A percentile compares a stretch with the other conserved stretches of the same genome.
Conservation (phyloP, 305 asterid genomes). For the Ruellia speciosa region DNA sequence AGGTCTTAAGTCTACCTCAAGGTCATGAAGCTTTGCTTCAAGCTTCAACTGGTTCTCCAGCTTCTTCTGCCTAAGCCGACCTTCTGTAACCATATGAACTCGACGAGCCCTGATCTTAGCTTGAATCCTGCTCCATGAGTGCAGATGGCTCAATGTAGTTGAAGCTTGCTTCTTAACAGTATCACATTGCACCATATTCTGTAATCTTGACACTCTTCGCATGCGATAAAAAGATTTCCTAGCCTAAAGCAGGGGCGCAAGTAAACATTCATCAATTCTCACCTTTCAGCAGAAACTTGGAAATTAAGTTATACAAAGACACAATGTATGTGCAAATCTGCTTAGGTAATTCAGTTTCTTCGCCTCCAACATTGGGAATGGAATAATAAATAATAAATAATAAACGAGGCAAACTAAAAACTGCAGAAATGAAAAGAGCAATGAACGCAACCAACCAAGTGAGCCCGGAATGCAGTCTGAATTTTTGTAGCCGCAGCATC, state of each 20-base stretch:
- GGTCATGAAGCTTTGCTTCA: constrained; percentile 73
- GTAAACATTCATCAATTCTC: background rate
- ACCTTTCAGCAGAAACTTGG: background rate
- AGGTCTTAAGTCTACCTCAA: constrained; percentile 46
- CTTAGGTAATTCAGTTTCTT: no score
- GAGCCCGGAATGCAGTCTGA: constrained; percentile 74
- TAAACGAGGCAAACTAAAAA: background rate
- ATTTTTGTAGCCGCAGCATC: constrained; percentile 71
- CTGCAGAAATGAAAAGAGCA: background rate
- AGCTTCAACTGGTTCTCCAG: constrained; percentile 75
- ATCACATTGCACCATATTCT: constrained; percentile 42
- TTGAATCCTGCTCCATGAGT: constrained; percentile 71
- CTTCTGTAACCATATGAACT: constrained; percentile 64
- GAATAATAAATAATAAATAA: no score
- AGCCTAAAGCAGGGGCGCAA: constrained; percentile 44
- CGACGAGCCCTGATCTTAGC: constrained; percentile 63
- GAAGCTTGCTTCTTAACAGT: constrained; percentile 70
- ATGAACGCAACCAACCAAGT: constrained; percentile 36
- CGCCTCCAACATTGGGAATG: background rate
- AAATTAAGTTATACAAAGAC: no score
- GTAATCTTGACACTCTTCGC: constrained; percentile 53
- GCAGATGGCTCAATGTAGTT: constrained; percentile 51
- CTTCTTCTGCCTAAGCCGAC: constrained; percentile 67
- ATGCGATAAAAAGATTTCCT: constrained; percentile 44
- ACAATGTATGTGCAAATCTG: no score